Percentiles rank a stretch among this genome's conserved stretches.
Conservation (phyloP, 192 early-diverging fungal species). For the Coemansia sp. region DNA sequence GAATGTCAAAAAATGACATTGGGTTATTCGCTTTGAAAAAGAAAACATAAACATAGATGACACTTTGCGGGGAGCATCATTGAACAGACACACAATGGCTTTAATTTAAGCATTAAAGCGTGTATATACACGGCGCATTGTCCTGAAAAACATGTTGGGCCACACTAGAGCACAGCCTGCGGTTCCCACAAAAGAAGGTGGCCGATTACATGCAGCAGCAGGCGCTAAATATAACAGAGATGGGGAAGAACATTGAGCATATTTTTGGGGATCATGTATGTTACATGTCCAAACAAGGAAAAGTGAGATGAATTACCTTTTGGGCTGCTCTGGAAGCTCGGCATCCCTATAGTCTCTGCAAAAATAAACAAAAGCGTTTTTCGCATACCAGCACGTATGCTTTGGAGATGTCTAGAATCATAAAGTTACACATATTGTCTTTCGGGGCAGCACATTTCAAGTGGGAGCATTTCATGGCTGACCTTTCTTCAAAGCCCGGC, state of each 20-base stretch:
- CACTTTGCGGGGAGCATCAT: no score
- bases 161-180: background rate
- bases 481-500: background rate
- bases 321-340: background rate
- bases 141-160: no score
- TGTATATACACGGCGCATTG: background rate
- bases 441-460: background rate
- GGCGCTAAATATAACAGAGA: background rate
- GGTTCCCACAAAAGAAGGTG: background rate
- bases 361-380: no score
- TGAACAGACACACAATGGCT: no score
- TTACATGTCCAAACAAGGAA: no score
- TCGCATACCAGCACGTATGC: no score
- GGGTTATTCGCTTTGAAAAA: no score
- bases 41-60: background rate
- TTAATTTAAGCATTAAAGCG: background rate
- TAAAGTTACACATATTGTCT: no score
- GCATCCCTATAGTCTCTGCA: background rate
- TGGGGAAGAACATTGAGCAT: background rate
- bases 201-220: constrained; percentile 2
- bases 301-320: background rate
- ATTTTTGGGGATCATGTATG: no score
- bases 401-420: background rate
- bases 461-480: background rate
- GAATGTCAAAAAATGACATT: background rate